Base-by-base conservation (phyloP, 1,284 basidiomycete genomes). In the Boletellus deceptivus region DNA sequence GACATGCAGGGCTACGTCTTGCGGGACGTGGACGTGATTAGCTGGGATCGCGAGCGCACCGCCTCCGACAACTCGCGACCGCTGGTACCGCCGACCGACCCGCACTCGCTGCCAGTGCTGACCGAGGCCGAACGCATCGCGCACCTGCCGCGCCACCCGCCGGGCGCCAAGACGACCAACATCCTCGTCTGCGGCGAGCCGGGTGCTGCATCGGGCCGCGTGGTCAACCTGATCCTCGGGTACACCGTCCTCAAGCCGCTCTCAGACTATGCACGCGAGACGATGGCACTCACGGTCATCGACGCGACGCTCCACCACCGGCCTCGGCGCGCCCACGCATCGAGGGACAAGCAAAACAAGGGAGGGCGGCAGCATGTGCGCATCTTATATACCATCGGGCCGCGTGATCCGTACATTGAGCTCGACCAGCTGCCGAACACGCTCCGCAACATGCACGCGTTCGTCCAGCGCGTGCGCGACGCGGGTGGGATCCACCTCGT, bases 161-260 rank as follows among this genome's bases (percentile, higher is more conserved):
- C 52, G 1, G 55, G 60, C 0, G 29, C 41, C 11, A 61, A 61
- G 42, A 67, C 62, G 1, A 61, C 41, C 44, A 64, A 69, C 40
- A 47, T 64, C 18, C 43, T 69, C 36, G 43, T 69, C 27, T 68
- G 65, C 18, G 63, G 67, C 14, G 63, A 66, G 35, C 64, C 62
- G 17, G 63, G 63, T 11, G 57, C 52, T 13, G 65, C 54, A 11
- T 53, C 57, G 2, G 55, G 59, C 3, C 36, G 57, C 27, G 63
- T 61, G 16, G 39, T 62, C 46, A 64, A 64, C 48, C 38, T 65
- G 3, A 59, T 61, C 24, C 10, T 48, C 0, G 53, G 40, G 4
- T 4, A 40, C 5, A 55, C 38, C 29, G 50, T 63, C 44, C 56
- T 65, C 11, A 63, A 61, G 39, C 61, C 65, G 8, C 59, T 69